Percentiles rank a stretch among this genome's conserved stretches.
Evolutionary conservation across 192 early-diverging fungal species (phyloP).

Genomic region (Kappamyces sp.): DNA sequence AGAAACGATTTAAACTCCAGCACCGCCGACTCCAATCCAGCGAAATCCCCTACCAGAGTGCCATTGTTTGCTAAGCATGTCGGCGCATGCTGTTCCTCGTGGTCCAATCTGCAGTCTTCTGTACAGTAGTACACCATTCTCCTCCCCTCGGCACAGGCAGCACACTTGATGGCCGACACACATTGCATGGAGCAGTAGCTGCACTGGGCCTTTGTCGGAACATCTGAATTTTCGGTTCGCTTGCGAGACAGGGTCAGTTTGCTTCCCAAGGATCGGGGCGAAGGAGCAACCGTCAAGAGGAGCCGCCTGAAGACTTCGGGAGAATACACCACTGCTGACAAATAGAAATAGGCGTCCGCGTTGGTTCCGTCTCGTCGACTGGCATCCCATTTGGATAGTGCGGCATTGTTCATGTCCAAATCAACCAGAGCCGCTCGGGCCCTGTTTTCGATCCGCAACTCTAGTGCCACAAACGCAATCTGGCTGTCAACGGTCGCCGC

Average conservation of each 20-base stretch:
- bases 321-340: conserved; percentile 9
- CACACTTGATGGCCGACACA: conserved; percentile 15
- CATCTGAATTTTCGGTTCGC: background rate
- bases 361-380: background rate
- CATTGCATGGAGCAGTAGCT: conserved; percentile 26
- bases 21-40: background rate
- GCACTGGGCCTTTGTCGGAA: conserved; percentile 14
- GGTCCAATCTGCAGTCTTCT: conserved; percentile 24
- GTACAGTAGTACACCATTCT: conserved; percentile 22
- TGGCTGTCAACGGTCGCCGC: background rate
- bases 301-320: conserved; percentile 15
- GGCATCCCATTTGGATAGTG: conserved; percentile 8
- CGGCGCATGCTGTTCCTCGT: conserved; percentile 12
- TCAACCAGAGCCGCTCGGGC: conserved; percentile 6
- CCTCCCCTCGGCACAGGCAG: conserved; percentile 6
- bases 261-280: background rate
- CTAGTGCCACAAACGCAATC: conserved; percentile 23
- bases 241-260: conserved; percentile 4
- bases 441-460: conserved; percentile 19
- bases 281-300: background rate
- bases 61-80: conserved; percentile 2
- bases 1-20: background rate
- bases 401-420: background rate
- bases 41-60: background rate
- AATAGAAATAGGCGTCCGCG: conserved; percentile 7